Percentiles rank a stretch among this genome's conserved stretches.
Conservation (phyloP, 108 stramenopile genomes). For the Seminavis robusta region DNA sequence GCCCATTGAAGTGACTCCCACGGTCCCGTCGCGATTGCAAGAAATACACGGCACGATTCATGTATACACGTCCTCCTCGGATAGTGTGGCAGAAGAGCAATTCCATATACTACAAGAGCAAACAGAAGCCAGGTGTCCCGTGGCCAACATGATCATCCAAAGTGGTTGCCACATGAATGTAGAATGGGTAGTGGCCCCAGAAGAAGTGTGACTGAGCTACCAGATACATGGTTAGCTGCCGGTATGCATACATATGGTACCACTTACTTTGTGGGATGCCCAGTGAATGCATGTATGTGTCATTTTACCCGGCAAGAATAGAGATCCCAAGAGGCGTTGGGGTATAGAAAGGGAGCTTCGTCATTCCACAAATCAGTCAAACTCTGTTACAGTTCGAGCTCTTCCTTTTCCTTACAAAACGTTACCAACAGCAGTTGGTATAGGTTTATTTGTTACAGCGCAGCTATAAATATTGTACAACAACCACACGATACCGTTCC, state of each 20-base stretch:
- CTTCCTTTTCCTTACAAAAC: background rate
- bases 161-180: constrained; percentile 74
- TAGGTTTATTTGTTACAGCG: no score
- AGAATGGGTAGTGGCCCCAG: constrained; percentile 44
- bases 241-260: background rate
- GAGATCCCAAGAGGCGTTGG: background rate
- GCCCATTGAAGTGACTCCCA: constrained; percentile 49
- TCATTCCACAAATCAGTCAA: no score
- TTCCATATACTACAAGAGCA: constrained; percentile 51
- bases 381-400: no score
- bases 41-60: constrained; percentile 37
- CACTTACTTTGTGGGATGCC: background rate
- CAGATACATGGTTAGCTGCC: no score
- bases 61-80: constrained; percentile 28
- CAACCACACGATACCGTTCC: no score
- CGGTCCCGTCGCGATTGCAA: constrained; percentile 43
- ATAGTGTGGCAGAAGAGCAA: constrained; percentile 22
- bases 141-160: constrained; percentile 73
- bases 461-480: no score
- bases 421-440: no score
- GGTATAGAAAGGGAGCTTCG: no score
- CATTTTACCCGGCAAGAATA: background rate
- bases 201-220: background rate
- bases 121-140: constrained; percentile 77
- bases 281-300: background rate